Evolutionary conservation across 768 basidiomycete genomes (phyloP).

Genomic region (Cystobasidium ongulense): DNA sequence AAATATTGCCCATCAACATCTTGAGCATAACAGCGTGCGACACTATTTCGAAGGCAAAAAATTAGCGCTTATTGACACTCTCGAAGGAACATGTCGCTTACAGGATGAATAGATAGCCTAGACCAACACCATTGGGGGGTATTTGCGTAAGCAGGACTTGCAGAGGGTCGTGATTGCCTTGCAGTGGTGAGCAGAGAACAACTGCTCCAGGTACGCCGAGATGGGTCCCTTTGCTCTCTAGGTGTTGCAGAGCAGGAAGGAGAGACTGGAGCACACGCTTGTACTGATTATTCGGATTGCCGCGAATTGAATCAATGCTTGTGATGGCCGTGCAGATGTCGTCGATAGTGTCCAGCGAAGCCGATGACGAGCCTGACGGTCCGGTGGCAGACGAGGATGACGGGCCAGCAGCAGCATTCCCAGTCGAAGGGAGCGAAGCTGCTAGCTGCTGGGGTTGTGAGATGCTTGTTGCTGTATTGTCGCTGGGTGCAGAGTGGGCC

Average conservation of each 20-base stretch:
- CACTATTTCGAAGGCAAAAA: neutral
- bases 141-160: slow-evolving; percentile 6
- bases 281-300: neutral
- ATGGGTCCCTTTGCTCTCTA: neutral
- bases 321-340: slow-evolving; percentile 14
- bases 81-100: neutral
- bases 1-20: neutral
- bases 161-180: slow-evolving; percentile 12
- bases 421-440: neutral
- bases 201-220: neutral
- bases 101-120: slow-evolving; percentile 30
- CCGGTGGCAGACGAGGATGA: neutral
- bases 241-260: slow-evolving; percentile 9
- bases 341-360: slow-evolving; percentile 20
- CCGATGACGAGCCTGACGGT: slow-evolving; percentile 1
- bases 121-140: neutral
- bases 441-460: neutral
- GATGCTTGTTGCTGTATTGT: neutral
- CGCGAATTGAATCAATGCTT: neutral
- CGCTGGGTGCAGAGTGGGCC: neutral
- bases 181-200: neutral
- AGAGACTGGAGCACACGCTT: slow-evolving; percentile 3
- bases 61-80: neutral
- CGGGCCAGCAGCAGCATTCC: neutral
- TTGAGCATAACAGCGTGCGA: slow-evolving; percentile 22